Base-by-base conservation (phyloP, 2,329 filamentous ascomycete species). In the Calycina herbarum region DNA sequence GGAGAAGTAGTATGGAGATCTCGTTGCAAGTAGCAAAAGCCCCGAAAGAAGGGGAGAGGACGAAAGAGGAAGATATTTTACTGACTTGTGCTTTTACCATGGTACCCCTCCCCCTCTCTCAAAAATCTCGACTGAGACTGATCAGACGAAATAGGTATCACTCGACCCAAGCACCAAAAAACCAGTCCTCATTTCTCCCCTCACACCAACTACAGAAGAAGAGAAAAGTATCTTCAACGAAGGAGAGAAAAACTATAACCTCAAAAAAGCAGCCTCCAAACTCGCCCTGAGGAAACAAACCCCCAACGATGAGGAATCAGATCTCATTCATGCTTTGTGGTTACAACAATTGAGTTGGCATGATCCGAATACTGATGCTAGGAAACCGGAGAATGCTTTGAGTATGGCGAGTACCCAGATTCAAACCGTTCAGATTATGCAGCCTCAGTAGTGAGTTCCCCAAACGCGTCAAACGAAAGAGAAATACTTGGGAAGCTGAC, bases 71-170 rank as follows among this genome's bases (percentile, higher is more conserved):
- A 56, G 88, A 91, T 74, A 79, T 90, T 0, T 76, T 91, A 64
- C 84, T 91, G 76, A 89, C 86, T n/a, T 91, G 89, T 76, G 85
- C 87, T 7, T 91, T 91, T 73, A 91, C 89, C 0, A 91, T 92
- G 89, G 89, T 91, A 2, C 20, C 7, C 8, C n/a, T 20, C 1
- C 13, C 42, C 20, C 15, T 17, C n/a, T 3, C 0, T 24, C 10
- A 11, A 51, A 11, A 24, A 51, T 1, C 3, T 10, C 3, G 13
- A 13, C 2, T 7, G 13, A 38, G 2, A 38, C n/a, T 20, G 31
- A n/a, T 31, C 29, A 24, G 42, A 27, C 58, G 29, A n/a, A 15
- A 58, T 33, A 76, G 74, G 74, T 76, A n/a, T 89, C 88, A 2
- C 78, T 91, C 1, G 86, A 91, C 71, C 88, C 88, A 1, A 78